Conservation (phyloP, 1,139 yeast genomes). For the Scheffersomyces titani region DNA sequence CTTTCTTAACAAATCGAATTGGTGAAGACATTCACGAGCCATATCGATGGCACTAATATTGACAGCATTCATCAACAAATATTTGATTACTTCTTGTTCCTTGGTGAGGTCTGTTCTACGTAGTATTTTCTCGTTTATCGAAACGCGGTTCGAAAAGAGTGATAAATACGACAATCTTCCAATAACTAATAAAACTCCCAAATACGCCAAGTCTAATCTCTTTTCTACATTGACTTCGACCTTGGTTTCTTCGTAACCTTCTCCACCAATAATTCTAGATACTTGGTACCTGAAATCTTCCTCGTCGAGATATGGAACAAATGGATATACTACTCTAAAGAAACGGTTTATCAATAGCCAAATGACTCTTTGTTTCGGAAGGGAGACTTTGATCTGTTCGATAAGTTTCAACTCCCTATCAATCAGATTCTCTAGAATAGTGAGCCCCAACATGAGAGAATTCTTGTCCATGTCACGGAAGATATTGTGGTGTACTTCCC, state of each 20-base stretch:
- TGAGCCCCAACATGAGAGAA: conserved; percentile 19
- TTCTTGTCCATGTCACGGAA: not conserved
- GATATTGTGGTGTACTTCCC: not conserved
- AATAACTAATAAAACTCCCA: conserved; percentile 30
- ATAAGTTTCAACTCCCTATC: conserved; percentile 29
- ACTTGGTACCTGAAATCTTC: conserved; percentile 19
- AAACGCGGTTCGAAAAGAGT: conserved; percentile 29
- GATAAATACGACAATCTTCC: conserved; percentile 32
- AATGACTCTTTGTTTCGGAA: conserved; percentile 45
- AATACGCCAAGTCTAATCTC: conserved; percentile 32
- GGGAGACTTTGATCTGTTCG: conserved; percentile 35
- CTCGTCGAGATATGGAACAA: conserved; percentile 52
- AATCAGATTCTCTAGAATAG: conserved; percentile 28
- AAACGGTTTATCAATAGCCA: conserved; percentile 50
- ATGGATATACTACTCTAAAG: conserved; percentile 45
- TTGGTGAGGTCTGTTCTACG: conserved; percentile 22
- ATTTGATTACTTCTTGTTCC: conserved; percentile 20
- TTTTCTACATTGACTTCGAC: conserved; percentile 24
- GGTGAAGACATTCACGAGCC: conserved; percentile 32
- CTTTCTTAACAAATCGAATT: conserved; percentile 29
- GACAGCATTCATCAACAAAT: conserved; percentile 28
- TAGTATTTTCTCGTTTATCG: conserved; percentile 29
- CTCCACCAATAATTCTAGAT: conserved; percentile 25
- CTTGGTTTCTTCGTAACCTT: conserved; percentile 14
- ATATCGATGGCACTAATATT: conserved; percentile 28